Evolutionary conservation across 345 rosid species (phyloP).

Genomic region (Aegle marmelos): DNA sequence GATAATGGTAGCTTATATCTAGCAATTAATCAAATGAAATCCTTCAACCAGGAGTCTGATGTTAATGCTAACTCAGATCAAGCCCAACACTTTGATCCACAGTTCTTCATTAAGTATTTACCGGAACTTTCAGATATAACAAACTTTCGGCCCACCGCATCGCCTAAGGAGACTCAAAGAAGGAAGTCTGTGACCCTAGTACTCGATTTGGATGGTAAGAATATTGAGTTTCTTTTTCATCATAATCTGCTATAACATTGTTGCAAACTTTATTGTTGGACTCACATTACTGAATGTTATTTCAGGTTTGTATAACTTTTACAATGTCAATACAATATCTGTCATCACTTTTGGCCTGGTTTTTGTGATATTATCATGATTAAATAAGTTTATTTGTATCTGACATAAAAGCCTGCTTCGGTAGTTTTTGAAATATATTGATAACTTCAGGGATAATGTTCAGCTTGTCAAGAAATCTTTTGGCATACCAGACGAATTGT

Average conservation of each 20-base stretch:
- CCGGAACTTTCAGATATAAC: conserved; percentile 81
- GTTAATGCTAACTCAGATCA: conserved; percentile 47
- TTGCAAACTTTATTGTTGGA: background rate
- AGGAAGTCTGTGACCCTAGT: conserved; percentile 71
- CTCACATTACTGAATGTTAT: background rate
- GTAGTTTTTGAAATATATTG: background rate
- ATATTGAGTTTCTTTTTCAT: background rate
- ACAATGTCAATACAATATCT: background rate
- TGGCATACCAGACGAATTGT: background rate
- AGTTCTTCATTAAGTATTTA: conserved; percentile 60
- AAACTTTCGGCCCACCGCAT: conserved; percentile 40
- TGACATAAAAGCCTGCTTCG: background rate
- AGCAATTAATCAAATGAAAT: conserved; percentile 62
- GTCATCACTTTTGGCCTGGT: background rate
- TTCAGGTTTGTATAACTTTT: background rate
- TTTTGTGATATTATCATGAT: background rate
- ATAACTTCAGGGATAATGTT: background rate
- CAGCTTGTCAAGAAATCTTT: background rate
- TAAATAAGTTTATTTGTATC: background rate
- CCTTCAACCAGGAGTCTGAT: conserved; percentile 48
- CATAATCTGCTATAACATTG: background rate
- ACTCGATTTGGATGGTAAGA: conserved; percentile 95
- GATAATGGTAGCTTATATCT: conserved; percentile 52
- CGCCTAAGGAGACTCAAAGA: conserved; percentile 41
- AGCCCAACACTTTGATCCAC: conserved; percentile 78